Evolutionary conservation across 1,284 basidiomycete species (phyloP), one percentile per base, ranked within the genome.

Genomic region (Wallemia hederae): DNA sequence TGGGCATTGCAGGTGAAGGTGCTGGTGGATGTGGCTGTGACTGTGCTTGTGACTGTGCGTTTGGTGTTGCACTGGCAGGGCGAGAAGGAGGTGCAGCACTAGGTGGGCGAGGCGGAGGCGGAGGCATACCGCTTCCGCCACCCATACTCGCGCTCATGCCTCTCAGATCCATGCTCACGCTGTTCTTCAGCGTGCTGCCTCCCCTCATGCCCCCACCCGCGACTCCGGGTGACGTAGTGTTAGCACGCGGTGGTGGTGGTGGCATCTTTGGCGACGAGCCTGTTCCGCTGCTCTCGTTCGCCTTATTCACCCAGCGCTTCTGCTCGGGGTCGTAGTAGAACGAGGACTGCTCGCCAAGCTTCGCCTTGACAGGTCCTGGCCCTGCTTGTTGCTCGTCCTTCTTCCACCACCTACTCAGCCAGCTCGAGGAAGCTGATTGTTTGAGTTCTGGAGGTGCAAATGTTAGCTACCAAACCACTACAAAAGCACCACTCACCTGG

Each of bases 281-380:
- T 7, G 29, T 31, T 17, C 29, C 29, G 22, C 39, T n/a, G 5
- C 14, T 22, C 11, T 49, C 39, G 22, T 14, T 17, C 14, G 11
- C n/a, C 72, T 85, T 91, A 71, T 96, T 91, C 24, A 98, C 82
- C 94, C 94, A 99, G 63, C 83, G 79, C 72, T 94, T 94, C 63
- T 84, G 77, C 24, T 96, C 89, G 66, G 85, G 82, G 71, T 99
- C 94, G 69, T 86, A 99, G 66, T 89, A 85, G 73, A 98, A 92
- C 57, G 81, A 76, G 28, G 78, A 87, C 68, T 92, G 81, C 67
- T 98, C 87, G 22, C 94, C 94, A 24, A 98, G 77, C 66, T 87
- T 97, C 19, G 92, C 94, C 68, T 80, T 83, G 61, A 90, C 74
- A 5, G 89, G 87, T 29, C 70, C 70, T 29, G 63, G 59, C 24